These are phyloP conservation scores for Phytophthora rubi DNA, from an alignment of 352 stramenopile genomes.

Conservation along the genomic window DNA sequence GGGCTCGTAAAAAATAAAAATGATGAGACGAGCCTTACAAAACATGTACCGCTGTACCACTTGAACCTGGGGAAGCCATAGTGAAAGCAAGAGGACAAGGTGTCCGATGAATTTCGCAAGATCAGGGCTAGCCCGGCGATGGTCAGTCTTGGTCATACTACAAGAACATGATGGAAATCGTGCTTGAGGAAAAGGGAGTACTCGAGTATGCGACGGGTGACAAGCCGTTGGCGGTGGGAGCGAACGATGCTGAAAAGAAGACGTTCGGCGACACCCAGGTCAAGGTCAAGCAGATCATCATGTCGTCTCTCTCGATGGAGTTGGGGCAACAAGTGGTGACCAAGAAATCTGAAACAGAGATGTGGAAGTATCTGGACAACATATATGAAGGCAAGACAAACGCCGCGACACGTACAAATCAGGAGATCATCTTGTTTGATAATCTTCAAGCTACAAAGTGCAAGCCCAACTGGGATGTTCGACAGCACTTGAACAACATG, in stretches of 20 bases:
- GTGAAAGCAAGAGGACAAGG: too few species aligned
- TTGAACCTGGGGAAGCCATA: too few species aligned
- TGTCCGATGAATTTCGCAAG: too few species aligned
- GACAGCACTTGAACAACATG: conserved; percentile 17
- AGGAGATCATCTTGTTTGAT: conserved; percentile 21
- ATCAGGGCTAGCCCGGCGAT: too few species aligned
- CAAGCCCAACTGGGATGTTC: conserved; percentile 14
- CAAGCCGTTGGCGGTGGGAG: not conserved
- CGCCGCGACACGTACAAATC: conserved; percentile 10
- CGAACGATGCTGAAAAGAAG: not conserved
- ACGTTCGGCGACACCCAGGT: not conserved
- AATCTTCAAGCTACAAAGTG: conserved; percentile 15
- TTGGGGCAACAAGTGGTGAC: conserved; percentile 9
- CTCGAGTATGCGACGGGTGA: not conserved
- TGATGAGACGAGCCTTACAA: too few species aligned
- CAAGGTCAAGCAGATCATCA: not conserved
- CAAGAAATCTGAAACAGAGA: not conserved
- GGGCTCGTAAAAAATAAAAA: too few species aligned
- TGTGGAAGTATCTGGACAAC: conserved; percentile 13
- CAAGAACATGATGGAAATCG: not conserved
- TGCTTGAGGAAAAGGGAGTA: not conserved
- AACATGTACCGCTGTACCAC: too few species aligned
- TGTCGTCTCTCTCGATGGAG: not conserved
- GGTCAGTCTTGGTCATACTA: not conserved
- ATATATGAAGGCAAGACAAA: conserved; percentile 13